Evolutionary conservation across 495 filamentous ascomycete species (phyloP).

Genomic region (Podospora didyma): DNA sequence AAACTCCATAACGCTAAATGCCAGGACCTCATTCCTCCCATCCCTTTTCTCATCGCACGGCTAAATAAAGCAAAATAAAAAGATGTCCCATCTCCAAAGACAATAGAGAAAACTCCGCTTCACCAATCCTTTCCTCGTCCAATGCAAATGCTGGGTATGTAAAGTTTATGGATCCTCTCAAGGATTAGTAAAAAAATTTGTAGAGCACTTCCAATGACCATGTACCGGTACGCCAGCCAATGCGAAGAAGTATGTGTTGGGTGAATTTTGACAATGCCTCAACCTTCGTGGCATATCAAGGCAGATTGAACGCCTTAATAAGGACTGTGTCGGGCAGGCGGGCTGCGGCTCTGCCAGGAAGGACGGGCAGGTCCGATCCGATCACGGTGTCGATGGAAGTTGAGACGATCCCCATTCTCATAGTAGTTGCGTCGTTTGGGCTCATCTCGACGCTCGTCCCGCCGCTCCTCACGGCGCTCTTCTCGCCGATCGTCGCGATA

Average conservation of each 20-base stretch:
- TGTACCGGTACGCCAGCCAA: slow-evolving; percentile 17
- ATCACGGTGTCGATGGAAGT: slow-evolving; percentile 29
- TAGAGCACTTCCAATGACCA: neutral
- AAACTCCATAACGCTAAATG: neutral
- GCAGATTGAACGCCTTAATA: slow-evolving; percentile 13
- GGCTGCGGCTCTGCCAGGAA: slow-evolving; percentile 30
- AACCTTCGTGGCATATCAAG: neutral
- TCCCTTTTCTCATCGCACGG: neutral
- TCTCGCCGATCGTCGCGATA: slow-evolving; percentile 33
- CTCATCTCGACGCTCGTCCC: slow-evolving; percentile 33
- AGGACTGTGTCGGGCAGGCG: slow-evolving; percentile 25
- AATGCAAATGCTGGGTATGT: slow-evolving; percentile 29
- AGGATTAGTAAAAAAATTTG: slow-evolving; percentile 1
- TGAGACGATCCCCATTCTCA: slow-evolving; percentile 30
- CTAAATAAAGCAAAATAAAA: slow-evolving; percentile 1
- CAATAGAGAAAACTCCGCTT: slow-evolving; percentile 3
- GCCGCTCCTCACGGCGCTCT: slow-evolving; percentile 23
- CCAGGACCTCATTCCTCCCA: neutral
- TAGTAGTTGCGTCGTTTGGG: slow-evolving; percentile 29
- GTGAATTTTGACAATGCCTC: neutral
- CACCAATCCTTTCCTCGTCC: slow-evolving; percentile 1
- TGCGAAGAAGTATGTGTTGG: slow-evolving; percentile 8
- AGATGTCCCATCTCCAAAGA: neutral
- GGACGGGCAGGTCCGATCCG: slow-evolving; percentile 21
- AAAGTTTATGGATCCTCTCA: slow-evolving; percentile 14